phyloP scores from a whole-genome alignment of 2,329 filamentous ascomycete species.

The Alternaria novae-zelandiae region DNA sequence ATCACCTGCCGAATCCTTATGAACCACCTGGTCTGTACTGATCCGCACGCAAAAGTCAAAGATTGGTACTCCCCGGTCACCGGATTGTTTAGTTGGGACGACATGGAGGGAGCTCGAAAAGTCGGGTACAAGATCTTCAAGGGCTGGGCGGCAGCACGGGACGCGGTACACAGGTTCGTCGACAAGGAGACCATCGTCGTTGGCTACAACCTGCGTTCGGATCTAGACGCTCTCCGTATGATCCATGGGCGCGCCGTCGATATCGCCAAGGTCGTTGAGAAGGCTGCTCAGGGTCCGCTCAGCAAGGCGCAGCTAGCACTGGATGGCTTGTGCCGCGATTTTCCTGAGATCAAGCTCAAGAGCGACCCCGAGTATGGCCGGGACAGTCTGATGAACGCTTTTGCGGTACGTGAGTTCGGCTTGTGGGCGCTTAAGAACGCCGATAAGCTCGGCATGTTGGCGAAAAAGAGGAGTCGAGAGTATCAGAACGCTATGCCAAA shows the following conservation, averaged over 20 bases:
- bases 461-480: slow-evolving; percentile 33
- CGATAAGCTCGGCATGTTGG: slow-evolving; percentile 47
- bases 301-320: slow-evolving; percentile 40
- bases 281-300: slow-evolving; percentile 41
- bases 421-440: slow-evolving; percentile 55
- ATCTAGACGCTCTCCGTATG: slow-evolving; percentile 44
- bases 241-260: slow-evolving; percentile 44
- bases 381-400: slow-evolving; percentile 58
- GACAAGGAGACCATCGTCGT: slow-evolving; percentile 44
- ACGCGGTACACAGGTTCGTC: slow-evolving; percentile 38
- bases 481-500: slow-evolving; percentile 23
- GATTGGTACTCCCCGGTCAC: slow-evolving; percentile 37
- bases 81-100: slow-evolving; percentile 28
- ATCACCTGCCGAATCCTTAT: slow-evolving; percentile 40
- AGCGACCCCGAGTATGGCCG: slow-evolving; percentile 47
- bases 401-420: slow-evolving; percentile 58
- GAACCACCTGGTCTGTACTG: slow-evolving; percentile 40
- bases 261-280: slow-evolving; percentile 39
- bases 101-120: slow-evolving; percentile 35
- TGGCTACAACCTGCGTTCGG: slow-evolving; percentile 41
- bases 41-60: slow-evolving; percentile 23
- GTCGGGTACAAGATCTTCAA: slow-evolving; percentile 41
- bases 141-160: slow-evolving; percentile 41
- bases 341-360: slow-evolving; percentile 16
- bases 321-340: slow-evolving; percentile 36